phyloP scores from a whole-genome alignment of 768 basidiomycete genomes.

The Candolleomyces efflorescens region DNA sequence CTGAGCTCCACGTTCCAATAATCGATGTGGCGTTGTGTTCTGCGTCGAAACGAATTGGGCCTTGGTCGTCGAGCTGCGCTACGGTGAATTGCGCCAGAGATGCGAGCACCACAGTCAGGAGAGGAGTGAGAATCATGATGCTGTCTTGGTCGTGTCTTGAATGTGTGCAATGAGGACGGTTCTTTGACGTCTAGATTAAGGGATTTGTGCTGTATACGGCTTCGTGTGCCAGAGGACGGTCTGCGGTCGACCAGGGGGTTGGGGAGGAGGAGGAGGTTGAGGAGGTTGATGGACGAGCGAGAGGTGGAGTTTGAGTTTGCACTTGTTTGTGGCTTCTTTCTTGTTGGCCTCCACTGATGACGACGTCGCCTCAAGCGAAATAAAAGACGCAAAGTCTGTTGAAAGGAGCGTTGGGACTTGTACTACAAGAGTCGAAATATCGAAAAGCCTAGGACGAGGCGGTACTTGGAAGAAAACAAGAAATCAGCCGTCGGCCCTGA shows the following conservation, averaged over 20 bases:
- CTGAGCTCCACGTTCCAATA: slow-evolving; percentile 83
- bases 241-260: background rate
- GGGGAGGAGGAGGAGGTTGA: slow-evolving; percentile 3
- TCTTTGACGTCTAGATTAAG: background rate
- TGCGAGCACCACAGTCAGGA: slow-evolving; percentile 36
- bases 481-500: background rate
- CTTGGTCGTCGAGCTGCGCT: slow-evolving; percentile 26
- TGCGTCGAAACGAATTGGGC: slow-evolving; percentile 33
- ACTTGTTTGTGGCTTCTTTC: slow-evolving; percentile 22
- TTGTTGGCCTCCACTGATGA: slow-evolving; percentile 1
- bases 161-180: background rate
- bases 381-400: background rate
- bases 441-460: background rate
- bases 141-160: slow-evolving; percentile 12
- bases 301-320: slow-evolving; percentile 26
- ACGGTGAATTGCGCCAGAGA: slow-evolving; percentile 29
- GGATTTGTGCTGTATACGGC: background rate
- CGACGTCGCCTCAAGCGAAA: background rate
- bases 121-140: slow-evolving; percentile 37
- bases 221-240: too few species aligned
- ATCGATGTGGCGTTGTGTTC: slow-evolving; percentile 67
- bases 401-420: background rate
- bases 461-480: background rate
- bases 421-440: background rate
- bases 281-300: slow-evolving; percentile 19